Evolutionary conservation across 148 eudicot species (phyloP).

Genomic region (Chenopodium quinoa): DNA sequence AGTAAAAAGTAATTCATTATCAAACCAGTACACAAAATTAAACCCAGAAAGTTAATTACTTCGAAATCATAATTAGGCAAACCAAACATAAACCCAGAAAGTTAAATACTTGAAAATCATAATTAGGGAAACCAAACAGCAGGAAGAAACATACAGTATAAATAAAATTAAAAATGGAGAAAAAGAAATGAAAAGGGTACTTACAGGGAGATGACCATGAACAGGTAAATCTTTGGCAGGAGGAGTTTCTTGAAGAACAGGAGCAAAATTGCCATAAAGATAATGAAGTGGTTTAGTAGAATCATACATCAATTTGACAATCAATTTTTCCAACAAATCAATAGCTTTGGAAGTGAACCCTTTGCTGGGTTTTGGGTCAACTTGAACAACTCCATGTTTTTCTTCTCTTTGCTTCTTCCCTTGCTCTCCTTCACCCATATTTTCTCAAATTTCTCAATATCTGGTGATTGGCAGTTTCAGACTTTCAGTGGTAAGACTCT

Average conservation of each 20-base stretch:
- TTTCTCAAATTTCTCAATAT: not conserved
- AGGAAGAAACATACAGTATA: no score
- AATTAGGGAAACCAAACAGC: not conserved
- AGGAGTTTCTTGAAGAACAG: slow-evolving; percentile 72
- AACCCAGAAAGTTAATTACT: not conserved
- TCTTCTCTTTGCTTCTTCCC: slow-evolving; percentile 9
- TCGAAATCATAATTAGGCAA: not conserved
- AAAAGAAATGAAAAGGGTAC: slow-evolving; percentile 4
- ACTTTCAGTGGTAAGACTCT: no score
- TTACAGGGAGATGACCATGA: slow-evolving; percentile 74
- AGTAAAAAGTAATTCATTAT: no score
- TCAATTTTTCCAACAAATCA: slow-evolving; percentile 70
- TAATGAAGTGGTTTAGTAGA: slow-evolving; percentile 52
- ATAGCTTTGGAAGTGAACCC: slow-evolving; percentile 60
- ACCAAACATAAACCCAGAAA: not conserved
- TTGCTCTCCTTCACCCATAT: slow-evolving; percentile 28
- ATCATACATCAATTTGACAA: slow-evolving; percentile 68
- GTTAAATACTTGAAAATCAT: not conserved
- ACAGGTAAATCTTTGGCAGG: slow-evolving; percentile 66
- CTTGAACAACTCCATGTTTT: slow-evolving; percentile 41
- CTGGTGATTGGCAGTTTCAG: no score
- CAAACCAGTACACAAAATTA: not conserved
- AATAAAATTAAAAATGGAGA: not conserved
- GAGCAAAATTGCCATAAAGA: slow-evolving; percentile 79
- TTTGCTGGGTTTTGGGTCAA: slow-evolving; percentile 68